Base-by-base conservation (phyloP, 768 basidiomycete species). In the Suillus fuscotomentosus region DNA sequence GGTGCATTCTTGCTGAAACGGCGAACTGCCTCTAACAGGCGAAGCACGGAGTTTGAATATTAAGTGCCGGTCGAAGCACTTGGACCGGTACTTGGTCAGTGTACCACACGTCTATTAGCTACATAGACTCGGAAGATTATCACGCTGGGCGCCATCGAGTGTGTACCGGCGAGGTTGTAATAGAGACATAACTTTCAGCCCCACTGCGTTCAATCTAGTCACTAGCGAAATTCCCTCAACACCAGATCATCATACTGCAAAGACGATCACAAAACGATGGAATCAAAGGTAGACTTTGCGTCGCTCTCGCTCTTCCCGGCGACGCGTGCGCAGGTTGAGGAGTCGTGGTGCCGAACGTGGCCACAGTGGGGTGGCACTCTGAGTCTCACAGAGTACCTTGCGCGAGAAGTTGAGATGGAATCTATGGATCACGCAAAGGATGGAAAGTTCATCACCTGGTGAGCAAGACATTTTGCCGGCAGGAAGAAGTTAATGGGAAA, bases 371-470 rank as follows among this genome's bases (percentile, higher is more conserved):
- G 77, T 2, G 77, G 71, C 56, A 80, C 79, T 3, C 62, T 80
- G 63, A 72, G 75, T 0, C 36, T 80, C 11, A 80, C 84, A 51
- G 74, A 81, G 64, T 86, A 83, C 65, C 66, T 83, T 7, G 72
- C 76, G 48, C 73, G 80, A 17, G 78, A 84, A 65, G 75, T 63
- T 0, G 63, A 72, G 5, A 71, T 81, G 65, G 81, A 82, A 27
- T 64, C 65, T 13, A 69, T 75, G 55, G 82, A 83, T 59, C 77
- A 82, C 61, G 81, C 81, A 6, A 70, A 68, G 17, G 73, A 82
- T 61, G 84, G 81, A n/a, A 80, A 75, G 55, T 66, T 83, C 17
- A 79, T 76, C 47, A 82, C 80, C 53, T 88, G 85, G 86, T 85
- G 69, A 22, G 71, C 62, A 53, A 24, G 11, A 0, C 11, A 36